Conservation (phyloP, 208 protist species). For the Crithidia expoeki region DNA sequence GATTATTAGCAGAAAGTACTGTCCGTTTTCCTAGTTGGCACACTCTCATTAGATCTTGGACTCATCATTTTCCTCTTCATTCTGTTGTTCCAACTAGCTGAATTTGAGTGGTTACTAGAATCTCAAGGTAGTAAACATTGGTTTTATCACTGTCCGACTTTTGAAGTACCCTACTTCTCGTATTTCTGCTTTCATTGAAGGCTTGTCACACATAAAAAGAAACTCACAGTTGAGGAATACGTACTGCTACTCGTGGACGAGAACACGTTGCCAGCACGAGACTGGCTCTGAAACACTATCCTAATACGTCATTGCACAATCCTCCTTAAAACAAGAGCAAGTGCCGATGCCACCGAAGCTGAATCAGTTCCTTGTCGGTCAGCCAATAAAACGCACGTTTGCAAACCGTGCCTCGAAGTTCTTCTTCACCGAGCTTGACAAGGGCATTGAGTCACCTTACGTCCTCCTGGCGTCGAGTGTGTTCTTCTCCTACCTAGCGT, state of each 20-base stretch:
- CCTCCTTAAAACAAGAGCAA: background rate
- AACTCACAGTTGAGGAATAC: background rate
- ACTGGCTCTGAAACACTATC: too few relatives aligned
- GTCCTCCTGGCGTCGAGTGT: conserved; percentile 56
- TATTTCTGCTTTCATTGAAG: background rate
- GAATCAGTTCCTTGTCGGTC: conserved; percentile 37
- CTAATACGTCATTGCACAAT: too few relatives aligned
- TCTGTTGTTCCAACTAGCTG: too few relatives aligned
- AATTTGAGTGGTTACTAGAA: too few relatives aligned
- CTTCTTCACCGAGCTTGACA: conserved; percentile 88
- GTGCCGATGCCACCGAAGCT: conserved; percentile 21
- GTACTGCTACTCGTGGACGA: background rate
- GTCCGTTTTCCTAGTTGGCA: too few relatives aligned
- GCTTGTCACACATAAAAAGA: background rate
- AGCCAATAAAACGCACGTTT: conserved; percentile 42
- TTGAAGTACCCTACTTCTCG: background rate
- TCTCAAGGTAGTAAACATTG: too few relatives aligned
- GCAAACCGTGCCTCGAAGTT: conserved; percentile 70
- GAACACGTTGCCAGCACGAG: too few relatives aligned
- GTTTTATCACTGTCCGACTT: too few relatives aligned
- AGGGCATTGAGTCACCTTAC: conserved; percentile 74
- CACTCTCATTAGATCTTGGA: too few relatives aligned
- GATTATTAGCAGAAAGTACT: too few relatives aligned
- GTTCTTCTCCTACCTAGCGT: conserved; percentile 59
- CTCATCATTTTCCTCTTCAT: too few relatives aligned